Conservation (phyloP, 345 rosid genomes). For the Xanthoceras sorbifolium region DNA sequence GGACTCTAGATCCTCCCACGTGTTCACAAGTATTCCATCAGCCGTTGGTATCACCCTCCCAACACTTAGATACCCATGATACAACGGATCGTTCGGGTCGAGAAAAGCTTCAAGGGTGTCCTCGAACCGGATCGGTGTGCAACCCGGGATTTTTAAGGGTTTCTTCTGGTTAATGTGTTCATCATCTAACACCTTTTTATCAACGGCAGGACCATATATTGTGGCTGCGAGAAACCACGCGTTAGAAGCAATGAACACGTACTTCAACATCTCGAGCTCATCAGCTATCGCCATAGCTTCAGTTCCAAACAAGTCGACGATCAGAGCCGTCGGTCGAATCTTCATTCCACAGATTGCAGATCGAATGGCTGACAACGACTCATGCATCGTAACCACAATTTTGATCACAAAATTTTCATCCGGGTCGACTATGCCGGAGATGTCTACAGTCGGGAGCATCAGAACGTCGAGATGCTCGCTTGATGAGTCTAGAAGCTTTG, state of each 20-base stretch:
- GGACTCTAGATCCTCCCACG: conserved; percentile 54
- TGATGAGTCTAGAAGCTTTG: conserved; percentile 18
- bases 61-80: conserved; percentile 21
- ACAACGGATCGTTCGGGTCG: conserved; percentile 24
- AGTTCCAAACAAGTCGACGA: conserved; percentile 53
- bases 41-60: conserved; percentile 37
- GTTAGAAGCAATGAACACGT: conserved; percentile 41
- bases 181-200: conserved; percentile 24
- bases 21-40: conserved; percentile 56
- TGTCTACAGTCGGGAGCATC: conserved; percentile 26
- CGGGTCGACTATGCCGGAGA: conserved; percentile 22
- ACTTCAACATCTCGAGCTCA: conserved; percentile 53
- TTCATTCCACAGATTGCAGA: conserved; percentile 25
- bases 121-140: conserved; percentile 45
- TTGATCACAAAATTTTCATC: background rate
- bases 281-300: conserved; percentile 47
- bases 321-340: conserved; percentile 35
- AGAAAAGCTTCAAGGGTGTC: conserved; percentile 43
- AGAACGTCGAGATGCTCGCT: conserved; percentile 20
- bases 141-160: conserved; percentile 54
- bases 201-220: conserved; percentile 40
- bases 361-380: conserved; percentile 23
- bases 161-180: conserved; percentile 24
- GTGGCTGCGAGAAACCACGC: conserved; percentile 55
- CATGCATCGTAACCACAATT: conserved; percentile 21